Evolutionary conservation across 768 basidiomycete genomes (phyloP), one percentile per base, ranked within the genome.

Genomic region (Stropharia rugosoannulata): DNA sequence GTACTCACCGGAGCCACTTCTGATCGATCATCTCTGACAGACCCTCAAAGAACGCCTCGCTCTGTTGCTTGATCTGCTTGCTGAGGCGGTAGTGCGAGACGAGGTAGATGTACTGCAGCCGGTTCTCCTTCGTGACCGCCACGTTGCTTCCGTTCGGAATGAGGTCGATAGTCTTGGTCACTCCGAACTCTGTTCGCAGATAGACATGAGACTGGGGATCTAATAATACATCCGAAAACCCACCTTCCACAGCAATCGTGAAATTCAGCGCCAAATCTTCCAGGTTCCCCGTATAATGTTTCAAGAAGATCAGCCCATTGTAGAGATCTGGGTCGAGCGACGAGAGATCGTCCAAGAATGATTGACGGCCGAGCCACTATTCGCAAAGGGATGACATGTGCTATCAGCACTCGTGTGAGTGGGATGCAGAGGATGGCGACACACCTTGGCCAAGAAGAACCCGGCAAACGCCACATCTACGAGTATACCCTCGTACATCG

Each of bases 401-500:
- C n/a, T 37, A 35, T 43, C 16, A 45, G 32, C 13, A 16, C 49
- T 27, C n/a, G 15, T 15, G 4, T 46, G 38, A 13, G 8, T 5
- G 35, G 44, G 37, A 35, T 9, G 42, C 13, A 46, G 12, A 11
- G 11, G 38, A 16, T 4, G 43, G 39, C 0, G 15, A 63, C 72
- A 35, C 49, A 89, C 86, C 80, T 93, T 95, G 6, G 90, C 84
- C 52, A 97, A 77, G 80, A 98, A 98, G 78, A 98, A 99, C 2
- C 86, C 84, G 3, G 97, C 95, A 68, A 98, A 98, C 0, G 89
- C 90, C 2, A 98, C 93, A 60, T 98, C 94, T 13, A 96, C 87
- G 6, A 99, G 76, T 44, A 98, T 97, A 1, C 95, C 95, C 51
- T 98, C 93, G 64, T 99, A 98, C 67, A 99, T 78, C 0, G 96